Conservation (phyloP, 164 flowering plant genomes). For the Taxillus chinensis region DNA sequence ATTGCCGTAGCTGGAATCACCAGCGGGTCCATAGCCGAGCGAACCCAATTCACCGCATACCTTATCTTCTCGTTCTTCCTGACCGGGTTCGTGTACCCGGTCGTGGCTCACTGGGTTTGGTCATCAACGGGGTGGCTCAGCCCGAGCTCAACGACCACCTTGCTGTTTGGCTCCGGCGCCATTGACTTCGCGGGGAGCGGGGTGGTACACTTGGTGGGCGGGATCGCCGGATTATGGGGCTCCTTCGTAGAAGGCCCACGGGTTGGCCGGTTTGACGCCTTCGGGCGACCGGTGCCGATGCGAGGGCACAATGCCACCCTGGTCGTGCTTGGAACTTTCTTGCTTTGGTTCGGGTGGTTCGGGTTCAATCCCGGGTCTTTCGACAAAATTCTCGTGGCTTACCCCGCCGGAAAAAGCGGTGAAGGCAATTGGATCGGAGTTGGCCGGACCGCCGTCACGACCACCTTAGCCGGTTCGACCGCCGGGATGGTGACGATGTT, state of each 20-base stretch:
- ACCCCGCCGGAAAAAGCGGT: constrained; percentile 15
- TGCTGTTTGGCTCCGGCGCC: constrained; percentile 48
- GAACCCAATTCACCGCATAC: constrained; percentile 69
- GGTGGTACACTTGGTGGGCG: constrained; percentile 61
- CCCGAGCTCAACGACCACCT: constrained; percentile 15
- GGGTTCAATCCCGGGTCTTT: constrained; percentile 69
- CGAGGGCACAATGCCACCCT: constrained; percentile 60
- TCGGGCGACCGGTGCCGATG: constrained; percentile 41
- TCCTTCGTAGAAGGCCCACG: constrained; percentile 56
- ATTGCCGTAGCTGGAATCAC: constrained; percentile 75
- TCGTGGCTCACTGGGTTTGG: constrained; percentile 74
- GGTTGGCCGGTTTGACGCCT: constrained; percentile 51
- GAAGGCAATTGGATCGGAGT: constrained; percentile 51
- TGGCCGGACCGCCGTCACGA: constrained; percentile 57
- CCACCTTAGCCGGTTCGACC: constrained; percentile 54
- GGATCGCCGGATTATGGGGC: constrained; percentile 57
- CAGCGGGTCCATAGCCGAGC: constrained; percentile 75
- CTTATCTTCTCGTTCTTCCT: constrained; percentile 56
- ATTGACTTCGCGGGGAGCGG: constrained; percentile 63
- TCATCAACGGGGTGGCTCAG: constrained; percentile 49
- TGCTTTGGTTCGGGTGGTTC: constrained; percentile 65
- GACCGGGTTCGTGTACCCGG: constrained; percentile 68
- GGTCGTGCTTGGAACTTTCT: constrained; percentile 56
- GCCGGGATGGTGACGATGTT: constrained; percentile 49
- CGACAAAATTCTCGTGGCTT: constrained; percentile 35